Conservation (phyloP, 345 rosid species). For the Clausena lansium region DNA sequence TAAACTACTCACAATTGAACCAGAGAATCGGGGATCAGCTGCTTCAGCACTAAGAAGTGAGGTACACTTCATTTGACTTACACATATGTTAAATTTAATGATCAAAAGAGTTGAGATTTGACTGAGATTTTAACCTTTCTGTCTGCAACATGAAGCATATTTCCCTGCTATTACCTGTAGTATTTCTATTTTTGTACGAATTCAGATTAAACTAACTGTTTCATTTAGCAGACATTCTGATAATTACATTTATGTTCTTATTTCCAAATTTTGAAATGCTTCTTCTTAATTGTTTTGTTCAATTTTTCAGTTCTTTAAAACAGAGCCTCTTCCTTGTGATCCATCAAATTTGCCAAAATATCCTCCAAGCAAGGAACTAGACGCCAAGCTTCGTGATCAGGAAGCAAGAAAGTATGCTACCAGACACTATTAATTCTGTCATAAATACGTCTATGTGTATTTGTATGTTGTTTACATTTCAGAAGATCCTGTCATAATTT, state of each 20-base stretch:
- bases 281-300: slow-evolving; percentile 5
- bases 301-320: slow-evolving; percentile 53
- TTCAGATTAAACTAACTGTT: neutral
- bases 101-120: neutral
- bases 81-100: neutral
- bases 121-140: neutral
- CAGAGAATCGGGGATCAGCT: slow-evolving; percentile 62
- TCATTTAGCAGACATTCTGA: neutral
- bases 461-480: neutral
- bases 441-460: neutral
- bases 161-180: neutral
- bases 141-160: neutral
- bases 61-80: slow-evolving; percentile 32
- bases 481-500: neutral
- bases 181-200: neutral
- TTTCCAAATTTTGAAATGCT: neutral
- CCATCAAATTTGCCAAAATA: slow-evolving; percentile 68
- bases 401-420: slow-evolving; percentile 59
- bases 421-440: neutral
- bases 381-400: slow-evolving; percentile 53
- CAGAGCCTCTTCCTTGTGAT: slow-evolving; percentile 63
- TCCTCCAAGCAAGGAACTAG: slow-evolving; percentile 83
- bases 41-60: slow-evolving; percentile 56
- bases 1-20: slow-evolving; percentile 67
- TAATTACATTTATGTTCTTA: neutral